These are phyloP conservation scores for Aureobasidium leucospermi DNA, from an alignment of 2,329 filamentous ascomycete genomes.

Conservation along the genomic window DNA sequence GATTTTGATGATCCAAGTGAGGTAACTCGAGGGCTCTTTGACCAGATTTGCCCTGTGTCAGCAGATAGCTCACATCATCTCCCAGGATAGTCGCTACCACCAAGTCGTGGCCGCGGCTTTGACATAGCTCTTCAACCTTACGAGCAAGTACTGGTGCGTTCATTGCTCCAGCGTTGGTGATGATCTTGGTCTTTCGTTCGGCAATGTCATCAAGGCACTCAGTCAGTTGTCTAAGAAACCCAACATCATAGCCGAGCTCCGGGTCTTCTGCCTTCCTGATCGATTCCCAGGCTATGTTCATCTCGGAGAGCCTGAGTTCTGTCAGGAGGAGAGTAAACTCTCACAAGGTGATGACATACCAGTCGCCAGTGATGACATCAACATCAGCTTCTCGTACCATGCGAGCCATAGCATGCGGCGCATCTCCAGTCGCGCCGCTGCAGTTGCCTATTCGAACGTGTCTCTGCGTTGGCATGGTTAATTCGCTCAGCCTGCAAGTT, in stretches of 20 bases:
- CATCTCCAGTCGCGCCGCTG: constrained; percentile 11
- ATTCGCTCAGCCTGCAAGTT: not conserved
- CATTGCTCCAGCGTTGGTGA: constrained; percentile 51
- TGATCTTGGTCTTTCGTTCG: constrained; percentile 46
- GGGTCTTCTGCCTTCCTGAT: constrained; percentile 9
- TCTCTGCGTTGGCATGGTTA: not conserved
- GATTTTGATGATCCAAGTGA: constrained; percentile 6
- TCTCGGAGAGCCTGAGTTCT: constrained; percentile 14
- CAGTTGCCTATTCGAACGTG: not conserved
- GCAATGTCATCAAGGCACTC: constrained; percentile 38
- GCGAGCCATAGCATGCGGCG: constrained; percentile 9
- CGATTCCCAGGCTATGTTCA: constrained; percentile 8
- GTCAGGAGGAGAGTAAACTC: too few species aligned
- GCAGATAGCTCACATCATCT: constrained; percentile 30
- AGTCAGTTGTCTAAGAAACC: constrained; percentile 43
- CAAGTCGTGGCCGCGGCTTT: constrained; percentile 30
- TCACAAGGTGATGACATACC: constrained; percentile 29
- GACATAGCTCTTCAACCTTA: constrained; percentile 33
- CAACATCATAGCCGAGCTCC: constrained; percentile 26
- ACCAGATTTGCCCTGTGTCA: not conserved
- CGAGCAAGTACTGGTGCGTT: constrained; percentile 48
- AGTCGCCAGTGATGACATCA: constrained; percentile 50
- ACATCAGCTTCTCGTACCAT: constrained; percentile 19
- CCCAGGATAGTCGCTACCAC: constrained; percentile 44
- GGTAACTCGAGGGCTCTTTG: not conserved